These are phyloP conservation scores for Strobilomyces dryophilus DNA, from an alignment of 768 basidiomycete species.

Conservation along the genomic window DNA sequence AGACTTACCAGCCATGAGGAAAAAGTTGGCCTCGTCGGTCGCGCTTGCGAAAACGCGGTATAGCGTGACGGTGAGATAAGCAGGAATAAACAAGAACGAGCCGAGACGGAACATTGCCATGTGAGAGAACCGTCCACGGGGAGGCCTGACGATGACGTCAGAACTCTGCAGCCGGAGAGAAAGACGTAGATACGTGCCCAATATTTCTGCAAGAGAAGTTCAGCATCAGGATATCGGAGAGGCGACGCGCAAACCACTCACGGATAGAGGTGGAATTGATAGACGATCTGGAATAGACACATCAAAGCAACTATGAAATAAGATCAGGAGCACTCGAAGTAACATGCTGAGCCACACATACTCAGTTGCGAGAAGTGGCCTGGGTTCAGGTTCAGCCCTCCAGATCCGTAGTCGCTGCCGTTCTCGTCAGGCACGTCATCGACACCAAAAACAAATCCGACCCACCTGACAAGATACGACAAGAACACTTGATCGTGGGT, in stretches of 20 bases:
- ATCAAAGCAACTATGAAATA: conserved; percentile 73
- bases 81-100: conserved; percentile 81
- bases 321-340: conserved; percentile 4
- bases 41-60: conserved; percentile 72
- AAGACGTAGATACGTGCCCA: conserved; percentile 39
- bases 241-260: conserved; percentile 35
- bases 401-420: conserved; percentile 68
- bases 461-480: conserved; percentile 69
- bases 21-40: conserved; percentile 62
- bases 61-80: conserved; percentile 75
- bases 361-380: conserved; percentile 91
- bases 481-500: conserved; percentile 91
- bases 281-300: conserved; percentile 91
- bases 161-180: not conserved
- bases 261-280: conserved; percentile 91
- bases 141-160: conserved; percentile 48
- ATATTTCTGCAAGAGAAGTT: conserved; percentile 46
- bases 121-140: conserved; percentile 78
- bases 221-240: not conserved
- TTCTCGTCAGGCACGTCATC: conserved; percentile 1
- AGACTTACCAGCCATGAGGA: conserved; percentile 76
- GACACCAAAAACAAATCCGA: not conserved
- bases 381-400: conserved; percentile 89
- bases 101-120: conserved; percentile 89
- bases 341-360: conserved; percentile 31